A percentile compares a stretch with the other conserved stretches of the same genome.
These are phyloP conservation scores for Echinochloa phyllopogon DNA, from an alignment of 176 grass and related monocot genomes.

Conservation along the genomic window DNA sequence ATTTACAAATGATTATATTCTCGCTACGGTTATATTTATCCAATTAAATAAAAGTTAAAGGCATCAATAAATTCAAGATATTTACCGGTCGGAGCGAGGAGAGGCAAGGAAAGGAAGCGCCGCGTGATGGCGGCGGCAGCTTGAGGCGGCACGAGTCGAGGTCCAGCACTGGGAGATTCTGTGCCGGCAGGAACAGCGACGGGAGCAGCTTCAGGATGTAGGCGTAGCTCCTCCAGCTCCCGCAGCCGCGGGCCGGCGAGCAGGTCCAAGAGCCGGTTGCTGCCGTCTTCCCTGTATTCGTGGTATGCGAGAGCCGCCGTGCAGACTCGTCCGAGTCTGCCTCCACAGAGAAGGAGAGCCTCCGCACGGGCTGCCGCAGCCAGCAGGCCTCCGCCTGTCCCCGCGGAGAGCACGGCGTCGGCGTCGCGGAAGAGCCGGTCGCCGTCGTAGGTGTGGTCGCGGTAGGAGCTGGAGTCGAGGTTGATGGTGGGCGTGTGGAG, in stretches of 20 bases:
- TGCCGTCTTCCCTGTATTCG: too few relatives aligned
- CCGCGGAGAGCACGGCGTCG: too few relatives aligned
- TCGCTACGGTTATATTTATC: too few relatives aligned
- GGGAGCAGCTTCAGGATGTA: background rate
- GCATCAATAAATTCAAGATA: too few relatives aligned
- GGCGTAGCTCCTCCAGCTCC: background rate
- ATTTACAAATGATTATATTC: too few relatives aligned
- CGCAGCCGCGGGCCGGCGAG: background rate
- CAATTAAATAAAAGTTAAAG: too few relatives aligned
- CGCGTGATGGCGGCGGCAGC: background rate
- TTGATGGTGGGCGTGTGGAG: background rate
- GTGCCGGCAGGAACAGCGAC: background rate
- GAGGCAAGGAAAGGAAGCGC: background rate
- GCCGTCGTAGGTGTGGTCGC: too few relatives aligned
- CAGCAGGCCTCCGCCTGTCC: too few relatives aligned
- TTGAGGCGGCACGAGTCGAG: background rate
- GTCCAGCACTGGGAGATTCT: background rate
- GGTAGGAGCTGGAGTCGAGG: background rate
- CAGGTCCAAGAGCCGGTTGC: too few relatives aligned
- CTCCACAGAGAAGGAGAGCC: background rate
- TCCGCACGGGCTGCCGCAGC: background rate
- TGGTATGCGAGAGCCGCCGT: background rate
- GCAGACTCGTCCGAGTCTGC: background rate
- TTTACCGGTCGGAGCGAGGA: background rate
- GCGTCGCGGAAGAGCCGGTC: background rate